Evolutionary conservation across 768 basidiomycete genomes (phyloP).

Genomic region (Kwoniella newhampshirensis): DNA sequence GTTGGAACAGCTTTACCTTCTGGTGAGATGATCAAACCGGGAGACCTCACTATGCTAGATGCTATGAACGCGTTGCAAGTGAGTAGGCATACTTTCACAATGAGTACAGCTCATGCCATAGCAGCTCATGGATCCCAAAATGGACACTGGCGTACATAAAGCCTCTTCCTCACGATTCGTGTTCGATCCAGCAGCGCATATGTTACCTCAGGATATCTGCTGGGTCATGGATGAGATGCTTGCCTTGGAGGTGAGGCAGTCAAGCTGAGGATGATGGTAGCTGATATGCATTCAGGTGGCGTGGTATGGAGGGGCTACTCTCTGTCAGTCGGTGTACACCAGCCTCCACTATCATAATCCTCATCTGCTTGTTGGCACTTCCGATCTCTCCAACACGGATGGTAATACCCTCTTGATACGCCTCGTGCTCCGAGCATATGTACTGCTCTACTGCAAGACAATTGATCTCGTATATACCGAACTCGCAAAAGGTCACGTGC

Average conservation of each 20-base stretch:
- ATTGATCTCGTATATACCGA: slow-evolving; percentile 82
- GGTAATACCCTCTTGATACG: slow-evolving; percentile 67
- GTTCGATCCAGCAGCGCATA: slow-evolving; percentile 66
- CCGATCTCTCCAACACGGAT: not conserved
- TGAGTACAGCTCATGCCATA: not conserved
- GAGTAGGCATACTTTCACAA: slow-evolving; percentile 38
- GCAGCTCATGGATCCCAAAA: slow-evolving; percentile 84
- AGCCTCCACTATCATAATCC: slow-evolving; percentile 67
- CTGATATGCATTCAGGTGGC: slow-evolving; percentile 63
- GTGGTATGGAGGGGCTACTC: slow-evolving; percentile 79
- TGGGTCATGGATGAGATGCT: slow-evolving; percentile 80
- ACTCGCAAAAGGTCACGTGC: slow-evolving; percentile 68
- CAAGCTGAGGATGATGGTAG: not conserved
- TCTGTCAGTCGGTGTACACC: slow-evolving; percentile 84
- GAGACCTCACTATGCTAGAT: slow-evolving; percentile 73
- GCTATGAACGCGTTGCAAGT: slow-evolving; percentile 95
- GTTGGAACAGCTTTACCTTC: slow-evolving; percentile 50
- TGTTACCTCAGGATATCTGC: slow-evolving; percentile 77
- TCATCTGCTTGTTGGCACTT: slow-evolving; percentile 56
- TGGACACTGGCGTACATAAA: slow-evolving; percentile 71
- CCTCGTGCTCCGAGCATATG: slow-evolving; percentile 66
- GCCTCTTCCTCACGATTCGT: not conserved
- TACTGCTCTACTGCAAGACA: slow-evolving; percentile 72
- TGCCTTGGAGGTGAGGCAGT: slow-evolving; percentile 65
- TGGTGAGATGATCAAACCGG: slow-evolving; percentile 65